Evolutionary conservation across 495 filamentous ascomycete genomes (phyloP), one percentile per base, ranked within the genome.

Genomic region (Penicillium canariense): DNA sequence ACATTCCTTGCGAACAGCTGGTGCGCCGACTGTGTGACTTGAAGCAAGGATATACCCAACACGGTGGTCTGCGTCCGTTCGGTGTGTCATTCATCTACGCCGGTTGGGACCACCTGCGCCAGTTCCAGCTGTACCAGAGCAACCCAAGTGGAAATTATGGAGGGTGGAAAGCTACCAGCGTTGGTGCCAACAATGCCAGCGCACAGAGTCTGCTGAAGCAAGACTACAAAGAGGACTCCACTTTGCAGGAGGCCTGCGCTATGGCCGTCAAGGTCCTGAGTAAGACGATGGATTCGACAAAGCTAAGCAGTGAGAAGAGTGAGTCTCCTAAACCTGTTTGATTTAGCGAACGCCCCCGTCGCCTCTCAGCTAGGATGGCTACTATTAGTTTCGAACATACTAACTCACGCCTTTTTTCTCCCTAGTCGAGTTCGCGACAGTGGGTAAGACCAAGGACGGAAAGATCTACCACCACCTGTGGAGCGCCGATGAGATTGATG

Each of bases 261-360:
- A 86, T 97, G 83, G 94, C 94, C 18, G 92, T 99, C 62, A 99
- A 99, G 84, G 94, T 97, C 50, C 76, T 99, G 58, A 97, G 93
- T 82, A 99, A 99, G 85, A 99, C 94, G 4, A 99, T 99, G 95
- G 94, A 99, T 73, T 93, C 90, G 36, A 97, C 94, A 5, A 97
- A 96, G 80, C 73, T 99, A 65, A 96, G 90, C 80, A 96, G 91
- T 66, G 92, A 97, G 79, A 99, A 99, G 82, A 96, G 92, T 96
- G 76, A 73, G 84, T 78, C 14, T 25, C 7, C 4, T 0, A 7
- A 9, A 15, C 10, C 36, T 11, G 15, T 25, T 14, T 9, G 8
- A 26, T 40, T 3, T 28, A n/a, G n/a, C n/a, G n/a, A n/a, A n/a
- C n/a, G n/a, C n/a, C n/a, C n/a, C n/a, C n/a, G n/a, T n/a, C n/a